Evolutionary conservation across 805 yeast genomes (phyloP).

Genomic region (Yamadazyma philogaea): DNA sequence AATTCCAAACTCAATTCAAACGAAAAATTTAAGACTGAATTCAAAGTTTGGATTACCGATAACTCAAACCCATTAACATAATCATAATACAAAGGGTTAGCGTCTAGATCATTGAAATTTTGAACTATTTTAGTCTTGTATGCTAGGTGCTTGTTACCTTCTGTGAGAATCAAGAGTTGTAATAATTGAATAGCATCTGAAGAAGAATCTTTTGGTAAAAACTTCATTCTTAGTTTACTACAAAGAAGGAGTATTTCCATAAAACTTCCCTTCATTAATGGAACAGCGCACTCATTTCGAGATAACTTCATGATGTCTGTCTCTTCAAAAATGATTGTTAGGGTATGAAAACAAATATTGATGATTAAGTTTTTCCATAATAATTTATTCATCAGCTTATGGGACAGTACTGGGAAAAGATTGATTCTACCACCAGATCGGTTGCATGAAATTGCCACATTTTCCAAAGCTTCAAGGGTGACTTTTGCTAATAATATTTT

Average conservation of each 20-base stretch:
- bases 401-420: constrained; percentile 3
- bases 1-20: neutral
- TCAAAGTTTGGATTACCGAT: neutral
- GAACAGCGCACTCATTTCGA: constrained; percentile 3
- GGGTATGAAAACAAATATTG: constrained; percentile 15
- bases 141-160: constrained; percentile 11
- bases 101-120: constrained; percentile 10
- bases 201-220: constrained; percentile 10
- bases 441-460: constrained; percentile 1
- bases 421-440: neutral
- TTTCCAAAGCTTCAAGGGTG: neutral
- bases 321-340: constrained; percentile 20
- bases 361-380: constrained; percentile 15
- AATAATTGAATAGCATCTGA: constrained; percentile 13
- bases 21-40: constrained; percentile 3
- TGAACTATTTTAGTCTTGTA: neutral
- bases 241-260: constrained; percentile 14
- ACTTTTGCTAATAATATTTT: neutral
- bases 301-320: constrained; percentile 14
- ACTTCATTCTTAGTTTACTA: constrained; percentile 6
- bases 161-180: constrained; percentile 12
- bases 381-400: constrained; percentile 1
- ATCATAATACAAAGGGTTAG: constrained; percentile 13
- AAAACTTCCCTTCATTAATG: constrained; percentile 17
- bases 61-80: constrained; percentile 13